These are phyloP conservation scores for Monosporascus sp. DNA, from an alignment of 2,329 filamentous ascomycete genomes.

Conservation along the genomic window DNA sequence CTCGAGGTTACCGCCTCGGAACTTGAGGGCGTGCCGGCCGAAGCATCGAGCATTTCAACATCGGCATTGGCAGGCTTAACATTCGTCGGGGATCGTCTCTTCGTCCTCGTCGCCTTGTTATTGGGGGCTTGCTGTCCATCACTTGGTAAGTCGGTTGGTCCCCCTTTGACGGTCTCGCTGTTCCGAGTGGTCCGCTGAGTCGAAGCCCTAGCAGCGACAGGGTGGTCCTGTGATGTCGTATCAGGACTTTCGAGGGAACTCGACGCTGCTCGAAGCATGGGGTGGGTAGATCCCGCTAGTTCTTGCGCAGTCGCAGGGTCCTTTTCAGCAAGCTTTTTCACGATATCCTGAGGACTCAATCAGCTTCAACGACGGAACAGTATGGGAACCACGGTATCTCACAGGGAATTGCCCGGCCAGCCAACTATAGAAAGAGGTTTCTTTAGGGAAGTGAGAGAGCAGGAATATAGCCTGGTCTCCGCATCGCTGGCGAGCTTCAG, in stretches of 20 bases:
- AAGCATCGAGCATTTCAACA: conserved; percentile 20
- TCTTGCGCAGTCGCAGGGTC: conserved; percentile 5
- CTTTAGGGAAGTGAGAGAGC: conserved; percentile 45
- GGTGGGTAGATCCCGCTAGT: conserved; percentile 2
- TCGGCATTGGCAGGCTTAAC: conserved; percentile 12
- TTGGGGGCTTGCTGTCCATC: conserved; percentile 10
- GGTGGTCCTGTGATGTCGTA: conserved; percentile 11
- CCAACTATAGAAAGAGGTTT: conserved; percentile 47
- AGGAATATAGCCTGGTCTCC: conserved; percentile 47
- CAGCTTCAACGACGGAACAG: background rate
- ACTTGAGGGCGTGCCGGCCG: conserved; percentile 1
- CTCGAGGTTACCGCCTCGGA: background rate
- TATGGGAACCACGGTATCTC: conserved; percentile 12
- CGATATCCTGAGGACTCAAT: conserved; percentile 10
- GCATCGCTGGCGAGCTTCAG: conserved; percentile 44
- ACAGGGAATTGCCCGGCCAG: conserved; percentile 37
- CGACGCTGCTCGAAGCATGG: conserved; percentile 16
- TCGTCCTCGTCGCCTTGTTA: conserved; percentile 16
- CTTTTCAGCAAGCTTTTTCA: conserved; percentile 12
- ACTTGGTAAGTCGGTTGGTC: conserved; percentile 4
- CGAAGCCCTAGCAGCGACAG: conserved; percentile 6
- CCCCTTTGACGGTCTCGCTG: conserved; percentile 6
- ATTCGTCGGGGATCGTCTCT: conserved; percentile 14
- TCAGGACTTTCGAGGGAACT: conserved; percentile 14
- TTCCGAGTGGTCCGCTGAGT: conserved; percentile 9